These are phyloP conservation scores for Rhododendron henanense DNA, from an alignment of 148 eudicot genomes.

Conservation along the genomic window DNA sequence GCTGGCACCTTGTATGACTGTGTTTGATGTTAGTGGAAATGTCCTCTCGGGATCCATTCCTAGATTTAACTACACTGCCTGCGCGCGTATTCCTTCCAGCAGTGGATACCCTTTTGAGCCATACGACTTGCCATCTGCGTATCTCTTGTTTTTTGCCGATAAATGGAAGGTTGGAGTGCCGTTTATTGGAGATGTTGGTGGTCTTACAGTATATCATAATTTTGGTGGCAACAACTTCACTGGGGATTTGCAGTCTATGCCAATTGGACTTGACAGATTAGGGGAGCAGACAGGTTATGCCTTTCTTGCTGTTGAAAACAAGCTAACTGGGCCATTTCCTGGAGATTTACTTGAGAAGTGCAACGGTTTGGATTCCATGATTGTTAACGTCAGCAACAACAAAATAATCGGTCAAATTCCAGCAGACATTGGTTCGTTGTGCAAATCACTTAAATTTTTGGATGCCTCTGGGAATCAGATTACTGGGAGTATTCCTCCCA, in stretches of 20 bases:
- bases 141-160: constrained; percentile 26
- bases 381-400: constrained; percentile 42
- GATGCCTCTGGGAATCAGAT: constrained; percentile 47
- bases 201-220: constrained; percentile 31
- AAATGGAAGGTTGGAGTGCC: constrained; percentile 19
- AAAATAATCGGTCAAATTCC: constrained; percentile 36
- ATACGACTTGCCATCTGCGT: constrained; percentile 27
- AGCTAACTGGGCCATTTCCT: constrained; percentile 35
- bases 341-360: constrained; percentile 37
- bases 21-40: constrained; percentile 51
- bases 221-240: constrained; percentile 44
- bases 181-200: constrained; percentile 14
- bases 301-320: constrained; percentile 46
- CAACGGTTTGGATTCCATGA: constrained; percentile 23
- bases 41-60: constrained; percentile 42
- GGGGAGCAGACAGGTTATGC: constrained; percentile 34
- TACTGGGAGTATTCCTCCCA: constrained; percentile 33
- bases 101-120: constrained; percentile 8
- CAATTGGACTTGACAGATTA: constrained; percentile 27
- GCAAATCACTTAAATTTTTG: constrained; percentile 32
- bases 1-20: constrained; percentile 37
- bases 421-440: constrained; percentile 18
- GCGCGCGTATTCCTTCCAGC: constrained; percentile 18
- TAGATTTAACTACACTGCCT: constrained; percentile 24
- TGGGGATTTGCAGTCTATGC: constrained; percentile 32